Conservation (phyloP, 140 eudicot genomes). For the Oenanthe javanica region DNA sequence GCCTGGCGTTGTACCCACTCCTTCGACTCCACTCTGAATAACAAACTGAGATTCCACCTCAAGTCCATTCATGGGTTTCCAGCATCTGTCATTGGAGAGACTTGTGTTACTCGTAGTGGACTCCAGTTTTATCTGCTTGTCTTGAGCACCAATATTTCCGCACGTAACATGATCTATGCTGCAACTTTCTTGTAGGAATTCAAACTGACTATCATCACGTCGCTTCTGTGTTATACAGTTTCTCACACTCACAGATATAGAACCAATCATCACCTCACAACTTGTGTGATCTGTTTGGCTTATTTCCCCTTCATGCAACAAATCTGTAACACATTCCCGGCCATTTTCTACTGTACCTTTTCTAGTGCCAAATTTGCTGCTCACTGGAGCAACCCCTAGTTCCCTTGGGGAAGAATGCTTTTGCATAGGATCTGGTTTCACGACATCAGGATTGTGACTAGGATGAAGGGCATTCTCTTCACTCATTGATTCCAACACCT, state of each 20-base stretch:
- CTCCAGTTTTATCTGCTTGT: constrained; percentile 1
- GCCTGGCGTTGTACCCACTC: constrained; percentile 18
- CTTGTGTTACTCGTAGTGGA: constrained; percentile 15
- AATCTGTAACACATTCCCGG: constrained; percentile 23
- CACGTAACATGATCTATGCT: constrained; percentile 17
- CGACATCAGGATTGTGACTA: constrained; percentile 32
- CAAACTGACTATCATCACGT: constrained; percentile 22
- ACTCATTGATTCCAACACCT: constrained; percentile 37
- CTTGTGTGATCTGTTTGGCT: constrained; percentile 29
- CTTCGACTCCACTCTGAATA: constrained; percentile 20
- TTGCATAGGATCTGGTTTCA: constrained; percentile 43
- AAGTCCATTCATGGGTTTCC: constrained; percentile 37
- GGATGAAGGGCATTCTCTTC: constrained; percentile 30
- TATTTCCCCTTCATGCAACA: constrained; percentile 21
- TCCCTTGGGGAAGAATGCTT: constrained; percentile 33
- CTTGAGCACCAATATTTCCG: constrained; percentile 18
- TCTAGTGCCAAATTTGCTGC: constrained; percentile 57
- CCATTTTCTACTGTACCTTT: constrained; percentile 37
- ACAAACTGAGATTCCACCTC: constrained; percentile 18
- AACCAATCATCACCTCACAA: constrained; percentile 77
- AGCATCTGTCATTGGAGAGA: constrained; percentile 36
- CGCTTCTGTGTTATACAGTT: constrained; percentile 24
- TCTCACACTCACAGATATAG: constrained; percentile 60
- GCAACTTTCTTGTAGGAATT: constrained; percentile 14
- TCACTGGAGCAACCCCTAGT: constrained; percentile 22